Evolutionary conservation across 148 eudicot species (phyloP), one percentile per base, ranked within the genome.

Genomic region (Fagopyrum homotropicum): DNA sequence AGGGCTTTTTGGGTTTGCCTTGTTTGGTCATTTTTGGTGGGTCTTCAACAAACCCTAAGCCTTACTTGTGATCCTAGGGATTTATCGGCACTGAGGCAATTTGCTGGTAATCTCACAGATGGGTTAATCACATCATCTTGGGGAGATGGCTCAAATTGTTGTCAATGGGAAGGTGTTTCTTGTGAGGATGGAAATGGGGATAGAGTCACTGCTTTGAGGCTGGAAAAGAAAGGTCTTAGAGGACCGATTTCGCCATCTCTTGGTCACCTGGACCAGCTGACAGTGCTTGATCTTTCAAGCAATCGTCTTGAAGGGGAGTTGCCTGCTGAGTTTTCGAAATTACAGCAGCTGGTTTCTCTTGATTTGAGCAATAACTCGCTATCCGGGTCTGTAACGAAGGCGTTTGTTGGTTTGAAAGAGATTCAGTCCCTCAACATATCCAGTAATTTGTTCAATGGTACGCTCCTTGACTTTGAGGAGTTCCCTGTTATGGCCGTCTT

Each of bases 121-220:
- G 94, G 87, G 15, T 75, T 85, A 22, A 78, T 88, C 63, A 74
- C 79, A 63, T 57, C 80, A 54, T 35, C 80, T 59, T 93, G 98
- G 98, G 79, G 74, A 3, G 75, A 75, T 72, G 80, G 17, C 44
- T 75, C 84, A 4, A 45, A 73, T 80, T 93, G 98, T 68, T 93
- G 98, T 82, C 55, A 78, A 2, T 93, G 97, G 98, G 87, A 89
- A 45, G 98, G 98, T 77, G 87, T 91, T 51, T 69, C 17, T 2
- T 93, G 98, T 79, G 89, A 74, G 35, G 14, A 64, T 77, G 68
- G 55, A 76, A 77, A 69, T 29, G 84, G 73, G 69, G 76, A 55
- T 46, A 85, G 84, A 82, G 97, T 93, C 61, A 77, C 70, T 52
- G 56, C 64, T 75, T 78, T 93, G 88, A 83, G 77, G 16, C 45